phyloP scores from a whole-genome alignment of 2,329 filamentous ascomycete genomes.

The Alternaria hordeiaustralica region DNA sequence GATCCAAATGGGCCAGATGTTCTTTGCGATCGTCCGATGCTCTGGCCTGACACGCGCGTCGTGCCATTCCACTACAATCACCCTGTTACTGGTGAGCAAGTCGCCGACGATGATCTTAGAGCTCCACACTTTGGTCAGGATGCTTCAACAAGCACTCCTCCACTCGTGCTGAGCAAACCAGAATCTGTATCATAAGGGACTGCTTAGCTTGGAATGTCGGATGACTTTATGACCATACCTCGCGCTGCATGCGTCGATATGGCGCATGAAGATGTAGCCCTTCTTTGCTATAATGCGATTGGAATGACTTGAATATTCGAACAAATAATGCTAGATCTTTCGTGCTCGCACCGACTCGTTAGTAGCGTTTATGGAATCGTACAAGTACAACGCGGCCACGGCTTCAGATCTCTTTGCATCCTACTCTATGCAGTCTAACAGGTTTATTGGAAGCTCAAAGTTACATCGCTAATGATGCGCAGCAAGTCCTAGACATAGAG shows the following conservation, averaged over 20 bases:
- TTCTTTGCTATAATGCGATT: neutral
- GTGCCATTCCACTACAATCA: slow-evolving; percentile 62
- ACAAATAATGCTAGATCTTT: neutral
- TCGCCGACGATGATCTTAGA: slow-evolving; percentile 56
- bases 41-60: slow-evolving; percentile 64
- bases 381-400: neutral
- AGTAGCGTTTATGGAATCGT: neutral
- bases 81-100: slow-evolving; percentile 57
- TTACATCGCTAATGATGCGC: neutral
- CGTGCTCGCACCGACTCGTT: neutral
- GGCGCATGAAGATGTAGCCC: neutral
- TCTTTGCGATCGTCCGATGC: slow-evolving; percentile 60
- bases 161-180: slow-evolving; percentile 50
- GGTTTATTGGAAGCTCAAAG: neutral
- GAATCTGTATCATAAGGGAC: slow-evolving; percentile 20
- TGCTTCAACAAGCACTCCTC: slow-evolving; percentile 49
- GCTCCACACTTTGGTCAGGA: slow-evolving; percentile 56
- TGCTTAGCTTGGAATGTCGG: neutral
- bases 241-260: neutral
- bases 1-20: slow-evolving; percentile 61
- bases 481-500: neutral
- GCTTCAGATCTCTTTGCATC: neutral
- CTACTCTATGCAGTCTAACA: neutral
- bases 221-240: slow-evolving; percentile 13
- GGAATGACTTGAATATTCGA: neutral